Evolutionary conservation across 345 rosid genomes (phyloP), one percentile per base, ranked within the genome.

Genomic region (Gossypium stocksii): DNA sequence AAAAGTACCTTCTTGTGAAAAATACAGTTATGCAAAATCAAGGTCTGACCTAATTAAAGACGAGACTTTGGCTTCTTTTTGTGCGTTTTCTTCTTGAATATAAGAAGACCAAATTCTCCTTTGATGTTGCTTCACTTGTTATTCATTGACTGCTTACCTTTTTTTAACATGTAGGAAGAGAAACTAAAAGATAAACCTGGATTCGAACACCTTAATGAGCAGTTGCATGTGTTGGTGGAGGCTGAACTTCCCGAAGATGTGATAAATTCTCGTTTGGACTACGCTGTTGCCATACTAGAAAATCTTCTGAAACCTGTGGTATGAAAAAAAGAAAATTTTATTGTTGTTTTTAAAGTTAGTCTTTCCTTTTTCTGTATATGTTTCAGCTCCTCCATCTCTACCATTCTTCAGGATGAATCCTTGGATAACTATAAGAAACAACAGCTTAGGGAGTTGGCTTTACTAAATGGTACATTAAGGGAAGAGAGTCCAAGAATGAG

Each of bases 261-360:
- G 67, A 85, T 95, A 73, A 84, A 95, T 79, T 70, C 87, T 23
- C 88, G 86, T 29, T 67, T 95, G 85, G 94, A 91, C 51, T 84
- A 88, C 51, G 99, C 99, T 2, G 82, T 91, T 52, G 77, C 87
- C 9, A 78, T 95, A 75, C 82, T 95, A 49, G 92, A 93, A 74
- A 85, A 83, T 60, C 96, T 95, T 76, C 77, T 95, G 77, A 93
- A 89, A 87, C 99, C 99, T 45, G 87, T 95, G 97, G 97, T 95
- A 87, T 57, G 83, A 52, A 72, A 46, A 22, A 3, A 12, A 66
- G 51, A 57, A 11, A 34, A 34, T 34, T 27, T 5, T 64, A 29
- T 16, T 64, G 29, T 13, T 8, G 17, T 22, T 61, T 63, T 59
- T 58, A 34, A 56, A 57, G 17, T 48, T 51, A n/a, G 71, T 5